Evolutionary conservation across 2,329 filamentous ascomycete species (phyloP), one percentile per base, ranked within the genome.

Genomic region (Phaeosphaeriaceae sp.): DNA sequence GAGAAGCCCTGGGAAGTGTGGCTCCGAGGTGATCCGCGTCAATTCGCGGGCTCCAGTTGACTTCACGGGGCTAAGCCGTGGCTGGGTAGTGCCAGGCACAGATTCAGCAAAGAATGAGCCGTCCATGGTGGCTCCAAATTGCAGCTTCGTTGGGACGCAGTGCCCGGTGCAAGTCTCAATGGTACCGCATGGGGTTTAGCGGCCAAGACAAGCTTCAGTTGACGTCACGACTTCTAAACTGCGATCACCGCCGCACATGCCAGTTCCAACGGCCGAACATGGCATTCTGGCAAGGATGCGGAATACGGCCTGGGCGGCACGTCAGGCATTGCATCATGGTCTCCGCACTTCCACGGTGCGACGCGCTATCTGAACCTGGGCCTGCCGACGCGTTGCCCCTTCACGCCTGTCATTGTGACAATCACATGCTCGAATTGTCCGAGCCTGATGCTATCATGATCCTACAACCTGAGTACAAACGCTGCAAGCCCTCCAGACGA

Each of bases 191-290:
- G 15, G 15, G 59, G 62, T 15, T 55, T 67, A 69, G 66, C 50
- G 59, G 36, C 3, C 6, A 5, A n/a, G 11, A 49, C 54, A 66
- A 67, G 69, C 62, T 56, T 67, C 51, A 20, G 17, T 53, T 68
- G 64, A 73, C 71, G 71, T 75, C 72, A 75, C 60, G 56, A 72
- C 56, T 66, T 55, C 45, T 31, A 47, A 15, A 44, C 33, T 15
- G 45, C 53, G 52, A 65, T 65, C 62, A 58, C 22, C 46, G n/a
- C 46, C n/a, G 25, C 47, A 46, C 19, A 47, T 46, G 40, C 22
- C 25, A 48, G 19, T 15, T 13, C 31, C 27, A 25, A 41, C n/a
- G 24, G 42, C 42, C 21, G 21, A 45, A 20, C 45, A 24, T 47
- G 21, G 45, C 21, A 10, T 46, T 17, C 15, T 47, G 21, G 22